These are phyloP conservation scores for Phyllostachys edulis DNA, from an alignment of 176 grass and related monocot species.

Conservation along the genomic window DNA sequence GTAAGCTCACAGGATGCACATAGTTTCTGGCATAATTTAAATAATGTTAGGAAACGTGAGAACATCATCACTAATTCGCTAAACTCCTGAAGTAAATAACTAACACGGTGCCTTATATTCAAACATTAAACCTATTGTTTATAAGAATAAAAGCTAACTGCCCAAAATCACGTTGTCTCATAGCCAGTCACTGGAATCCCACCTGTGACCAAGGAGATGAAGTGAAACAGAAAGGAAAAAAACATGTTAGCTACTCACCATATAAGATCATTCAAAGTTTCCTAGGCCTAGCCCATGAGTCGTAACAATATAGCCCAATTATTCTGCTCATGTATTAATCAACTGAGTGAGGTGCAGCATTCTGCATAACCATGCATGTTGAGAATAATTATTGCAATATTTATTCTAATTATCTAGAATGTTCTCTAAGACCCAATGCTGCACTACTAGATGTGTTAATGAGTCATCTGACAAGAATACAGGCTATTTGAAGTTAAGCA, in stretches of 20 bases:
- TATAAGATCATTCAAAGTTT: neutral
- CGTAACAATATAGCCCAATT: neutral
- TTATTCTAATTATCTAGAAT: neutral
- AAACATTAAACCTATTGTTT: neutral
- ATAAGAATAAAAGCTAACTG: slow-evolving; percentile 7
- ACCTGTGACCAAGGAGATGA: neutral
- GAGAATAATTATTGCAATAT: slow-evolving; percentile 10
- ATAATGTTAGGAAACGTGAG: slow-evolving; percentile 1
- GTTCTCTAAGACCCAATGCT: neutral
- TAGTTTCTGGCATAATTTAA: slow-evolving; percentile 11
- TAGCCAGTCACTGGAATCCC: neutral
- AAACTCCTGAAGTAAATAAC: neutral
- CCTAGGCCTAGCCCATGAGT: slow-evolving; percentile 2
- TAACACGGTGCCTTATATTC: neutral
- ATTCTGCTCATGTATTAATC: neutral
- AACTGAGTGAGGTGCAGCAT: slow-evolving; percentile 15
- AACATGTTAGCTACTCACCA: neutral
- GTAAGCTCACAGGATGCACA: neutral
- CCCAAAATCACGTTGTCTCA: slow-evolving; percentile 20
- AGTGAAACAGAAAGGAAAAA: neutral
- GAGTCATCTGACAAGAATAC: neutral
- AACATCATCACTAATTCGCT: slow-evolving; percentile 20
- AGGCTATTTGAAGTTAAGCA: neutral
- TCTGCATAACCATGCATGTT: neutral
- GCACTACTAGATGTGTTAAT: neutral